phyloP scores from a whole-genome alignment of 768 basidiomycete genomes.

The Lanmaoa rubissima region DNA sequence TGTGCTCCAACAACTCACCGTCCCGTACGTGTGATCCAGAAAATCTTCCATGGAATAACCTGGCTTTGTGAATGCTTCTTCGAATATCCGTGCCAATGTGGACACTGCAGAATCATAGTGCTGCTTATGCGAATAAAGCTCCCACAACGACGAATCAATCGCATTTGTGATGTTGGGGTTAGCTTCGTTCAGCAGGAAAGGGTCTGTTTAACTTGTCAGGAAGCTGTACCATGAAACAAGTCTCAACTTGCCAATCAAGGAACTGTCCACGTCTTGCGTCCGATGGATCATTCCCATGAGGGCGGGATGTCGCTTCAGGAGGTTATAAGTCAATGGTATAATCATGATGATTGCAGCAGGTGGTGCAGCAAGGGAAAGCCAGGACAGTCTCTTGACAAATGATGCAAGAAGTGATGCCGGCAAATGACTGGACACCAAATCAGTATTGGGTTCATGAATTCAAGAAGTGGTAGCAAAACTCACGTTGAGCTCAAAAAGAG shows the following conservation, averaged over 20 bases:
- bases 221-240: not conserved
- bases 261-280: conserved; percentile 35
- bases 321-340: conserved; percentile 92
- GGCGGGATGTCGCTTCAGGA: conserved; percentile 87
- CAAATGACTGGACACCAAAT: conserved; percentile 61
- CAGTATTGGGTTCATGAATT: not conserved
- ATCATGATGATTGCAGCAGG: conserved; percentile 89
- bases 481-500: conserved; percentile 91
- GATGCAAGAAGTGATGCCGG: conserved; percentile 91
- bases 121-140: conserved; percentile 69
- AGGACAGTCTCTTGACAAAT: conserved; percentile 88
- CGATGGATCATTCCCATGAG: conserved; percentile 94
- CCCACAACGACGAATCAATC: conserved; percentile 89
- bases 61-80: conserved; percentile 93
- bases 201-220: conserved; percentile 45
- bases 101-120: conserved; percentile 90
- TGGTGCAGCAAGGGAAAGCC: conserved; percentile 79
- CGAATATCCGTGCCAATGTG: conserved; percentile 83
- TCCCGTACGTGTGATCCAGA: conserved; percentile 87
- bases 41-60: conserved; percentile 93
- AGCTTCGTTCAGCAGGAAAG: conserved; percentile 61
- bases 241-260: conserved; percentile 34
- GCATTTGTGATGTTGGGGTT: conserved; percentile 81
- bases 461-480: conserved; percentile 30
- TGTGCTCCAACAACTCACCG: conserved; percentile 46